Conservation (phyloP, 2,329 filamentous ascomycete genomes). For the Arthrobotrys sphaeroides region DNA sequence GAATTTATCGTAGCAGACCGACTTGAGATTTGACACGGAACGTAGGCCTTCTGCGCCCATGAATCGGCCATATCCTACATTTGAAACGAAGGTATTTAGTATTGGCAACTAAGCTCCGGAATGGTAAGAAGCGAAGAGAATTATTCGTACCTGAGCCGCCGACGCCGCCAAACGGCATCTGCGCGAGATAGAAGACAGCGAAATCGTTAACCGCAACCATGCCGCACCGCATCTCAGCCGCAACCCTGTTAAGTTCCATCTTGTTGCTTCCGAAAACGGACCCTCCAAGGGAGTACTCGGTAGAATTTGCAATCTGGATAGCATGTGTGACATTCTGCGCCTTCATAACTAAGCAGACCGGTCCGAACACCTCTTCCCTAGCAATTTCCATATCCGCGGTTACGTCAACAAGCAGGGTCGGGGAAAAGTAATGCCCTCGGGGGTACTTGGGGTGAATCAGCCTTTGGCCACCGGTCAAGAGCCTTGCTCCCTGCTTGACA, state of each 20-base stretch:
- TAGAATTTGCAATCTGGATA: conserved; percentile 82
- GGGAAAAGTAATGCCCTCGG: conserved; percentile 87
- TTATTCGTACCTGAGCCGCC: conserved; percentile 73
- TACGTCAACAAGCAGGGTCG: conserved; percentile 90
- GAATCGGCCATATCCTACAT: conserved; percentile 78
- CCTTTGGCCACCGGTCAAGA: conserved; percentile 81
- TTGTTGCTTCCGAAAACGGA: conserved; percentile 82
- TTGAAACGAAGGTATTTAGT: neutral
- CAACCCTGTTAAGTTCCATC: conserved; percentile 71
- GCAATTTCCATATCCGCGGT: conserved; percentile 86
- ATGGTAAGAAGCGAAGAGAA: neutral
- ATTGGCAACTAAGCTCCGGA: neutral
- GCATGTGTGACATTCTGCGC: conserved; percentile 73
- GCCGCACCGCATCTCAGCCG: conserved; percentile 76
- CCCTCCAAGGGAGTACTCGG: conserved; percentile 84
- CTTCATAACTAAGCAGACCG: conserved; percentile 85
- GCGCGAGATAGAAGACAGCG: conserved; percentile 88
- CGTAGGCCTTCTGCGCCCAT: conserved; percentile 88
- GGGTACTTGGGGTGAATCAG: conserved; percentile 77
- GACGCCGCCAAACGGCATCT: conserved; percentile 93
- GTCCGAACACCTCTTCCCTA: conserved; percentile 90
- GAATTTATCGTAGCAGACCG: conserved; percentile 79
- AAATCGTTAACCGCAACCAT: conserved; percentile 98
- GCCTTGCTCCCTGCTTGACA: conserved; percentile 77
- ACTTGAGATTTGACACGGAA: conserved; percentile 86